Evolutionary conservation across 768 basidiomycete genomes (phyloP).

Genomic region (Omphalotus guepiniiformis): DNA sequence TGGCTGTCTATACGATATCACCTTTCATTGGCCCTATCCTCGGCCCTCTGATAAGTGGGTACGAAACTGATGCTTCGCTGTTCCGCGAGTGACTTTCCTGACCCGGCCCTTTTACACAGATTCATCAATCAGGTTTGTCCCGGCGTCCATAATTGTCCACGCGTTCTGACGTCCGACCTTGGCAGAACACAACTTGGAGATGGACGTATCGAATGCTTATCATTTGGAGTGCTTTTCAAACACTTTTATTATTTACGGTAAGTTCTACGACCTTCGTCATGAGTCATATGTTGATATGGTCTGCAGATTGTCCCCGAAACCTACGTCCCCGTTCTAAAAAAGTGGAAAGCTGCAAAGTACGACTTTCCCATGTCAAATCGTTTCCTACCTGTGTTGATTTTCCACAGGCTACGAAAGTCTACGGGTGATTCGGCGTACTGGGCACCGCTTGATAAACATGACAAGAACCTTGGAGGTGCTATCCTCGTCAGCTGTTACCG

Average conservation of each 20-base stretch:
- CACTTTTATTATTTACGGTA: constrained; percentile 49
- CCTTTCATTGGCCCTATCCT: constrained; percentile 50
- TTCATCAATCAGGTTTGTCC: constrained; percentile 64
- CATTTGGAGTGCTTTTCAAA: constrained; percentile 64
- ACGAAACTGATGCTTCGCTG: constrained; percentile 25
- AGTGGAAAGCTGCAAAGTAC: constrained; percentile 54
- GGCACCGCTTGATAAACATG: constrained; percentile 53
- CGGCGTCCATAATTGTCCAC: too few relatives aligned
- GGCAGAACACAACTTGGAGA: constrained; percentile 55
- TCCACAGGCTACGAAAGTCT: constrained; percentile 44
- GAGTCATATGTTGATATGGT: too few relatives aligned
- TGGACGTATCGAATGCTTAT: constrained; percentile 75
- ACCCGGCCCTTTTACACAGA: constrained; percentile 22
- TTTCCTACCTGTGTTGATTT: neutral
- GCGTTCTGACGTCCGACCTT: neutral
- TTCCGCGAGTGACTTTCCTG: constrained; percentile 8
- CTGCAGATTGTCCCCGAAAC: constrained; percentile 68
- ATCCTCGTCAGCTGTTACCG: constrained; percentile 58
- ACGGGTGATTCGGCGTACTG: constrained; percentile 53
- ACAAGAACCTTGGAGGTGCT: constrained; percentile 39
- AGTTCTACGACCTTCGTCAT: constrained; percentile 15
- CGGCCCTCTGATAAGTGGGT: constrained; percentile 61
- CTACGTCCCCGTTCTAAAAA: constrained; percentile 55
- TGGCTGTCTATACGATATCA: constrained; percentile 47
- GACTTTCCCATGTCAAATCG: constrained; percentile 5